A percentile compares a stretch with the other conserved stretches of the same genome.
phyloP scores from a whole-genome alignment of 495 filamentous ascomycete genomes.

The Penicillium paxilli region DNA sequence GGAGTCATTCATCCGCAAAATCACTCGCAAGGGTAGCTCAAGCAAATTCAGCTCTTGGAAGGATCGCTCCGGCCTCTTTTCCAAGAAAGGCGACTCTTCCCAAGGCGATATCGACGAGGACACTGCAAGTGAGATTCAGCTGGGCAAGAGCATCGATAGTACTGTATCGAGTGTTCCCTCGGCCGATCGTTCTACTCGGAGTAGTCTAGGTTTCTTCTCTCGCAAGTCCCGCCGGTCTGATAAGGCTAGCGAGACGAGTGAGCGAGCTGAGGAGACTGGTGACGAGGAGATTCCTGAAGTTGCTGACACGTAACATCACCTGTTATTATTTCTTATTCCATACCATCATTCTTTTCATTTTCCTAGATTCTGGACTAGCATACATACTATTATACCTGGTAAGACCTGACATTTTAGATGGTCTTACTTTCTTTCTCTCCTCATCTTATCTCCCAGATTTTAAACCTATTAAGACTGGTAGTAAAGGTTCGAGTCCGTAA shows the following conservation, averaged over 20 bases:
- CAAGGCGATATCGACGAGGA: slow-evolving; percentile 54
- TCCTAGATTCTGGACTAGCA: slow-evolving; percentile 9
- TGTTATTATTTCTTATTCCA: slow-evolving; percentile 2
- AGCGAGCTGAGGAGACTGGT: slow-evolving; percentile 47
- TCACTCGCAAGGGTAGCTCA: slow-evolving; percentile 77
- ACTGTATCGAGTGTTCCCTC: slow-evolving; percentile 43
- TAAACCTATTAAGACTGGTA: too few relatives aligned
- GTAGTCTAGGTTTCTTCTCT: slow-evolving; percentile 51
- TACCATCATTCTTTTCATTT: slow-evolving; percentile 6
- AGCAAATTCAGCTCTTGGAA: slow-evolving; percentile 78
- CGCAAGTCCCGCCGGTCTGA: slow-evolving; percentile 50
- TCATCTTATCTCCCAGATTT: too few relatives aligned
- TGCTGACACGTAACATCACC: slow-evolving; percentile 10
- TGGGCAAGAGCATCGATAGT: slow-evolving; percentile 51
- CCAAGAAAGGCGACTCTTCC: slow-evolving; percentile 59
- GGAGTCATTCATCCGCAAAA: slow-evolving; percentile 67
- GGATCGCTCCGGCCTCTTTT: slow-evolving; percentile 61
- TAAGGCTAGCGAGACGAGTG: slow-evolving; percentile 47
- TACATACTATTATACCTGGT: slow-evolving; percentile 4
- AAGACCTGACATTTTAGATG: neutral
- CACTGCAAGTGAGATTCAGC: slow-evolving; percentile 40
- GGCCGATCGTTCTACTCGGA: slow-evolving; percentile 45
- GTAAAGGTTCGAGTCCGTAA: too few relatives aligned
- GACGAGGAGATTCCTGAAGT: slow-evolving; percentile 48
- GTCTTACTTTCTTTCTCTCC: neutral